Percentiles rank a stretch among this genome's conserved stretches.
phyloP scores from a whole-genome alignment of 305 asterid species.

The Solanum chacoense region DNA sequence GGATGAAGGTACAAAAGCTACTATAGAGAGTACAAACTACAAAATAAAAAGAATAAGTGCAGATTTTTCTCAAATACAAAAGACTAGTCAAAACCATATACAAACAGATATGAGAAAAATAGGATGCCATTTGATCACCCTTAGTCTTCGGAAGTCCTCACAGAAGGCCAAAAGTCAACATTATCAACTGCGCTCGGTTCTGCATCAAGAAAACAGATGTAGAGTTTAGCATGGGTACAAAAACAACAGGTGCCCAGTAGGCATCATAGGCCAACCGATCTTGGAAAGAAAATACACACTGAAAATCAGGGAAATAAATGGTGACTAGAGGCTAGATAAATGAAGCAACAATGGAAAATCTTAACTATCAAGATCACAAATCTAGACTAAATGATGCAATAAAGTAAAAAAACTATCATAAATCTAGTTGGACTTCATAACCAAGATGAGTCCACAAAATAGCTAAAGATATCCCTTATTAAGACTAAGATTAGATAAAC shows the following conservation, averaged over 20 bases:
- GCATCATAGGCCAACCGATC: too few relatives aligned
- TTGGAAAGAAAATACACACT: neutral
- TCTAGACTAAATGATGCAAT: neutral
- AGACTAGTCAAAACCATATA: neutral
- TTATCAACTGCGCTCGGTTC: too few relatives aligned
- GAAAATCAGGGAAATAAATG: neutral
- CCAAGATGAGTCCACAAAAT: neutral
- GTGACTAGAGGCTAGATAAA: neutral
- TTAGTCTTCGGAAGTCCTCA: neutral
- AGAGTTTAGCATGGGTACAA: neutral
- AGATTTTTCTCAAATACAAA: too few relatives aligned
- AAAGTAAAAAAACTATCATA: too few relatives aligned
- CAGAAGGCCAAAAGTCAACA: neutral
- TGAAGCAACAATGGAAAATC: neutral
- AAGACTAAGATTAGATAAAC: too few relatives aligned
- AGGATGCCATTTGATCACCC: neutral
- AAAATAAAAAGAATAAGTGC: too few relatives aligned
- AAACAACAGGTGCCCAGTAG: too few relatives aligned
- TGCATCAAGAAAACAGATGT: neutral
- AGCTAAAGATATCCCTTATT: neutral
- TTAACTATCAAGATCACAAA: too few relatives aligned
- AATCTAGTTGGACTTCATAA: neutral
- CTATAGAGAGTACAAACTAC: neutral
- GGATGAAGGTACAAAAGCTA: neutral
- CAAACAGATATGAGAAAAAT: neutral